Evolutionary conservation across 441 rosid genomes (phyloP).

Genomic region (Daphne laureola): DNA sequence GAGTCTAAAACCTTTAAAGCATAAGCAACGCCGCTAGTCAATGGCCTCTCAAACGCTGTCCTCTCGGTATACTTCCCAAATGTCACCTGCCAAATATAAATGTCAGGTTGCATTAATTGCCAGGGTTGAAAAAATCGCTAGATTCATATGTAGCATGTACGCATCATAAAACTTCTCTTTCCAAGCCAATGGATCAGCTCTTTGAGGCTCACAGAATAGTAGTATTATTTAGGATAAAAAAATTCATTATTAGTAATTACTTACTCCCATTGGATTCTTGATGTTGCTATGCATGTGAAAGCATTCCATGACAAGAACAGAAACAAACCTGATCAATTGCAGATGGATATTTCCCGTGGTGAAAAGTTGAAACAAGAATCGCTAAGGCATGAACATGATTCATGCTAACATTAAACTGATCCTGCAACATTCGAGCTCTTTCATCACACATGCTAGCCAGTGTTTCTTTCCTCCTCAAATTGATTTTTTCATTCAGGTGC

Average conservation of each 20-base stretch:
- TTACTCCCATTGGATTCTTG: too few relatives aligned
- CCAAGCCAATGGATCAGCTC: too few relatives aligned
- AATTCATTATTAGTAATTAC: neutral
- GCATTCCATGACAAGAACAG: neutral
- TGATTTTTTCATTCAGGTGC: constrained; percentile 31
- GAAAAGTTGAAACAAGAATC: constrained; percentile 93
- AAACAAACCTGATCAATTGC: constrained; percentile 84
- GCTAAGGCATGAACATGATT: constrained; percentile 98
- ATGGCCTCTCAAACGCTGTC: constrained; percentile 96
- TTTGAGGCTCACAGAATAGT: neutral
- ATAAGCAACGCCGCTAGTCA: constrained; percentile 98
- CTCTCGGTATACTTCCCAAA: constrained; percentile 91
- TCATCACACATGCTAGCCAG: constrained; percentile 94
- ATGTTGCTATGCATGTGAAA: neutral
- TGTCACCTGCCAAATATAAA: constrained; percentile 50
- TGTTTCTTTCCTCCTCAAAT: constrained; percentile 53
- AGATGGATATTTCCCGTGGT: constrained; percentile 91
- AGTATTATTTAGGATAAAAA: neutral
- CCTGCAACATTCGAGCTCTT: constrained; percentile 95
- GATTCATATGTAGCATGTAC: too few relatives aligned
- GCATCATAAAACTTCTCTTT: too few relatives aligned
- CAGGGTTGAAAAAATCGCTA: neutral
- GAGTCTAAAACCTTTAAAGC: constrained; percentile 89
- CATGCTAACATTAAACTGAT: constrained; percentile 97
- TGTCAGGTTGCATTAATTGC: too few relatives aligned